These are phyloP conservation scores for Acorus gramineus DNA, from an alignment of 106 monocot species.

Conservation along the genomic window DNA sequence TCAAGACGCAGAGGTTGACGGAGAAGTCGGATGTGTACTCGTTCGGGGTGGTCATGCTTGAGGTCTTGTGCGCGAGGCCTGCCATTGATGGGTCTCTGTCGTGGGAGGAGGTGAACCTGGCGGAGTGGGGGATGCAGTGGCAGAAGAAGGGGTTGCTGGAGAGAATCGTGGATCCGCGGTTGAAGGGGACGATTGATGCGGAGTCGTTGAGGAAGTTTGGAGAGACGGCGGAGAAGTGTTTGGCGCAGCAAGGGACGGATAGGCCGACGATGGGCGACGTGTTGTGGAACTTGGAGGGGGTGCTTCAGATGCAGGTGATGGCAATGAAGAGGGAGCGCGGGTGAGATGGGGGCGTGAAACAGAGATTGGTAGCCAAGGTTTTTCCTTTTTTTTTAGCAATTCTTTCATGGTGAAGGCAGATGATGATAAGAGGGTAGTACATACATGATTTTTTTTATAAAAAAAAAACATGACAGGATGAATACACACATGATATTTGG, in stretches of 20 bases:
- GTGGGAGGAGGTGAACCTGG: constrained; percentile 27
- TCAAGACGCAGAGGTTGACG: constrained; percentile 19
- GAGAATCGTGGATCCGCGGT: constrained; percentile 9
- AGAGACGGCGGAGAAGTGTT: constrained; percentile 16
- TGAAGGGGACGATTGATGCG: constrained; percentile 1
- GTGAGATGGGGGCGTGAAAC: no score
- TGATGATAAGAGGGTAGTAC: no score
- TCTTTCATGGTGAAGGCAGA: no score
- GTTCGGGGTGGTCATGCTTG: constrained; percentile 28
- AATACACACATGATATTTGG: no score
- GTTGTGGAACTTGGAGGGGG: constrained; percentile 23
- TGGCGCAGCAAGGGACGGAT: constrained; percentile 17
- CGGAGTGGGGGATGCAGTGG: constrained; percentile 22
- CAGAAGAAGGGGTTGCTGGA: constrained; percentile 11
- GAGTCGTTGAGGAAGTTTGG: constrained; percentile 12
- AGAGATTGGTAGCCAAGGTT: no score
- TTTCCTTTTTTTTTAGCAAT: no score
- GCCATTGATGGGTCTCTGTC: constrained; percentile 15
- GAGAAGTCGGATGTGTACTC: constrained; percentile 28
- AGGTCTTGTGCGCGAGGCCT: constrained; percentile 20
- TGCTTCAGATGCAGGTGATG: constrained; percentile 14
- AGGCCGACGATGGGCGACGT: constrained; percentile 27
- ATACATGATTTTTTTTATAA: no score
- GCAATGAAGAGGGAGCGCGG: not conserved
- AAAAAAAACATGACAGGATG: no score